phyloP scores from a whole-genome alignment of 495 filamentous ascomycete genomes.

The Alectoria sarmentosa region DNA sequence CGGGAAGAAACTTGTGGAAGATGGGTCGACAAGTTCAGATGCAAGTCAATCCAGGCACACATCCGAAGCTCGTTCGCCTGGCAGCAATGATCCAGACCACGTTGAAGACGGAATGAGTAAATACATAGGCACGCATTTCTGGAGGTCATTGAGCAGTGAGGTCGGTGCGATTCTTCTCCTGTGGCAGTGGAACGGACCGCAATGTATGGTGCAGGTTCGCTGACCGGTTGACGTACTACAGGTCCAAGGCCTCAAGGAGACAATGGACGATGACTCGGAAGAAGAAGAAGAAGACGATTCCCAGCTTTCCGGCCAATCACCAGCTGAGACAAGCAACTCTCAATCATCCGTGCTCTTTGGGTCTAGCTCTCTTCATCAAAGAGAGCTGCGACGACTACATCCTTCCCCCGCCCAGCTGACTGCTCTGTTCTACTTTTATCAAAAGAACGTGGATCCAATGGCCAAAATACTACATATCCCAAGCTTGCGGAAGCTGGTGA shows the following conservation, averaged over 20 bases:
- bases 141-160: slow-evolving; percentile 48
- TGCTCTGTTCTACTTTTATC: slow-evolving; percentile 44
- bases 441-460: slow-evolving; percentile 47
- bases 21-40: background rate
- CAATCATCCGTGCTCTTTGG: slow-evolving; percentile 18
- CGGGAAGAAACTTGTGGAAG: slow-evolving; percentile 1
- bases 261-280: slow-evolving; percentile 22
- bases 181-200: background rate
- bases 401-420: slow-evolving; percentile 48
- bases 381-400: slow-evolving; percentile 38
- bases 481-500: slow-evolving; percentile 41
- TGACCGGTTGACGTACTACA: background rate
- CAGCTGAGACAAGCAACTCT: slow-evolving; percentile 15
- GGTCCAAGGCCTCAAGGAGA: slow-evolving; percentile 23
- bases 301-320: slow-evolving; percentile 7
- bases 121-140: slow-evolving; percentile 48
- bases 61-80: slow-evolving; percentile 3
- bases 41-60: background rate
- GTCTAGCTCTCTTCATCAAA: slow-evolving; percentile 19
- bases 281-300: slow-evolving; percentile 7
- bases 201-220: background rate
- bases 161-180: slow-evolving; percentile 27
- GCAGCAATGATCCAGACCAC: slow-evolving; percentile 5
- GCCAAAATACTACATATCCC: slow-evolving; percentile 47
- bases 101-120: slow-evolving; percentile 29